Base-by-base conservation (phyloP, 805 yeast genomes). In the Pichia nakasei region DNA sequence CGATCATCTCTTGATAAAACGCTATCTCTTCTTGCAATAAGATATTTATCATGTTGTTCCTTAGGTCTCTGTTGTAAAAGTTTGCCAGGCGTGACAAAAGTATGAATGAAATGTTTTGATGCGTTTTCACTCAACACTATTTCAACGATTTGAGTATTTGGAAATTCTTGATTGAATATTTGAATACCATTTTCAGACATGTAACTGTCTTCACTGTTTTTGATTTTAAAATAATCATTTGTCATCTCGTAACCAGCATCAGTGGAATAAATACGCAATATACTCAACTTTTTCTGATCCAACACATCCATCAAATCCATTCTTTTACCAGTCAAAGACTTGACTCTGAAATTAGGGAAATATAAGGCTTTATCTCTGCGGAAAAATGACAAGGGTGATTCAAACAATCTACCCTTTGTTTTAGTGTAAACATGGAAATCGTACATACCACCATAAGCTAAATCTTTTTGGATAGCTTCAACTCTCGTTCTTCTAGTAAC, bases 371-470 rank as follows among this genome's bases (percentile, higher is more conserved):
- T 82, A 8, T 84, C 89, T 12, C 69, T 64, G 47, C 75, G 76
- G 74, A 91, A 89, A 53, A 75, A 82, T 1, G 88, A 76, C n/a
- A 75, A 69, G 1, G 97, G 97, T 0, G 96, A 76, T 17, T 73
- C 67, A 66, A 88, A 93, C 49, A 89, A 70, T 63, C 88, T 87
- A 21, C 97, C 98, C 33, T 79, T 75, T 3, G 91, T 85, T 52
- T 81, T 82, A 39, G 81, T 68, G 56, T 77, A 81, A 3, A 75
- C 70, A 54, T 76, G 75, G 56, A 80, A 69, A 47, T 80, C 82
- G 49, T 76, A 73, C 71, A 79, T 72, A n/a, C 84, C 80, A 22
- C 85, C 78, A 50, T 74, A 76, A 22, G 81, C 73, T 51, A 82
- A 70, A 62, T 83, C 87, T 38, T 68, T 67, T 52, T 80, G 81